Evolutionary conservation across 805 yeast species (phyloP).

Genomic region (Wickerhamiella kurtzmanii): DNA sequence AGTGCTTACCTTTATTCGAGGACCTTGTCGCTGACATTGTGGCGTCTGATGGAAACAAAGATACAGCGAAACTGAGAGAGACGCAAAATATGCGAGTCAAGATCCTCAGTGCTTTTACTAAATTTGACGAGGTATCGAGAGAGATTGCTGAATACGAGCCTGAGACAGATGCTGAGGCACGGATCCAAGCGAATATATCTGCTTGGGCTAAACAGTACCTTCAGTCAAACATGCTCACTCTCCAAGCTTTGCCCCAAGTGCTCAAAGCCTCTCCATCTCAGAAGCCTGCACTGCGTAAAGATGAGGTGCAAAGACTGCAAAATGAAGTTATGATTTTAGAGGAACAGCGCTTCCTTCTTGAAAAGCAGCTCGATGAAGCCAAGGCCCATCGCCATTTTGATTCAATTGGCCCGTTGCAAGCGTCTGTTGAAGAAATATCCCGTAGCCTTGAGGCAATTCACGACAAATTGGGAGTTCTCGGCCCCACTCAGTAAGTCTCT

Average conservation of each 20-base stretch:
- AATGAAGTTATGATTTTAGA: conserved; percentile 70
- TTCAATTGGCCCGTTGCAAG: conserved; percentile 48
- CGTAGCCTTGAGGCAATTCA: conserved; percentile 33
- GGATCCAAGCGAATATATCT: conserved; percentile 41
- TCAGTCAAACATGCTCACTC: conserved; percentile 50
- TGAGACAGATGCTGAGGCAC: conserved; percentile 32
- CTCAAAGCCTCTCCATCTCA: conserved; percentile 18
- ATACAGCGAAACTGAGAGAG: neutral
- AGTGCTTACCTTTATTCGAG: conserved; percentile 34
- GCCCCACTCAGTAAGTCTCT: conserved; percentile 11
- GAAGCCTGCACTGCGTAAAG: conserved; percentile 18
- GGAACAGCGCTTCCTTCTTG: conserved; percentile 67
- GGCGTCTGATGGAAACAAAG: conserved; percentile 15
- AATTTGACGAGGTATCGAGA: conserved; percentile 39
- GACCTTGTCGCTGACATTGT: conserved; percentile 27
- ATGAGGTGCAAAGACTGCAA: conserved; percentile 12
- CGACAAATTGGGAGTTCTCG: conserved; percentile 43
- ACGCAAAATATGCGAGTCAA: conserved; percentile 25
- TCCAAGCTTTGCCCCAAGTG: conserved; percentile 45
- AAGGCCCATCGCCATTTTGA: conserved; percentile 63
- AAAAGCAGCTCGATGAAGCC: conserved; percentile 46
- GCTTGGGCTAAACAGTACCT: conserved; percentile 44
- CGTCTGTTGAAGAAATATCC: conserved; percentile 44
- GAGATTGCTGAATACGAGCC: conserved; percentile 28
- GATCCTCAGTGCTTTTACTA: conserved; percentile 37